These are phyloP conservation scores for Pichia cactophila DNA, from an alignment of 1,139 yeast genomes.

Conservation along the genomic window DNA sequence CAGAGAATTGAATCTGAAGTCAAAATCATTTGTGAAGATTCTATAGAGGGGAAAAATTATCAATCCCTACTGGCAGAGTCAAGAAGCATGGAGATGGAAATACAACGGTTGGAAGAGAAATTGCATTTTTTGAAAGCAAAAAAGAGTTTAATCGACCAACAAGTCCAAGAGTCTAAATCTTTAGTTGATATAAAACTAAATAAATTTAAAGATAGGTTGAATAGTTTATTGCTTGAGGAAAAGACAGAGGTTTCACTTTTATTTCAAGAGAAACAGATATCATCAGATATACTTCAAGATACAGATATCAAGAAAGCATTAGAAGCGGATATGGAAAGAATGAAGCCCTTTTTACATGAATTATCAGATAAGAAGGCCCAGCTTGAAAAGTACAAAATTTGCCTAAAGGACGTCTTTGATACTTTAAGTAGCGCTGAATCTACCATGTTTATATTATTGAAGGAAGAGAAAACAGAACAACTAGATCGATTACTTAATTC, in stretches of 20 bases:
- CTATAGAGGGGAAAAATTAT: slow-evolving; percentile 41
- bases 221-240: slow-evolving; percentile 14
- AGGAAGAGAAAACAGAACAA: slow-evolving; percentile 15
- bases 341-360: slow-evolving; percentile 22
- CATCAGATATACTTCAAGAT: slow-evolving; percentile 5
- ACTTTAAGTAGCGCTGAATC: slow-evolving; percentile 23
- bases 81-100: slow-evolving; percentile 35
- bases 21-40: slow-evolving; percentile 32
- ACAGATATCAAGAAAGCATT: slow-evolving; percentile 23
- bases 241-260: slow-evolving; percentile 15
- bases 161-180: slow-evolving; percentile 41
- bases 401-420: slow-evolving; percentile 36
- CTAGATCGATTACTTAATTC: slow-evolving; percentile 17
- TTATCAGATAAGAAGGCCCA: slow-evolving; percentile 18
- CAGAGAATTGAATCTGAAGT: slow-evolving; percentile 32
- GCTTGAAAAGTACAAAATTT: slow-evolving; percentile 24
- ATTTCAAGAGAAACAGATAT: slow-evolving; percentile 7
- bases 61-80: slow-evolving; percentile 33
- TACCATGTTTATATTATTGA: slow-evolving; percentile 17
- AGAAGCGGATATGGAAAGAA: slow-evolving; percentile 25
- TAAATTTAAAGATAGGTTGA: slow-evolving; percentile 19
- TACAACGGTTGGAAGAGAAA: slow-evolving; percentile 35
- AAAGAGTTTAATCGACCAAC: slow-evolving; percentile 33
- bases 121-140: slow-evolving; percentile 34
- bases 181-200: slow-evolving; percentile 24